These are phyloP conservation scores for Parietichytrium sp. DNA, from an alignment of 108 stramenopile species.

Conservation along the genomic window DNA sequence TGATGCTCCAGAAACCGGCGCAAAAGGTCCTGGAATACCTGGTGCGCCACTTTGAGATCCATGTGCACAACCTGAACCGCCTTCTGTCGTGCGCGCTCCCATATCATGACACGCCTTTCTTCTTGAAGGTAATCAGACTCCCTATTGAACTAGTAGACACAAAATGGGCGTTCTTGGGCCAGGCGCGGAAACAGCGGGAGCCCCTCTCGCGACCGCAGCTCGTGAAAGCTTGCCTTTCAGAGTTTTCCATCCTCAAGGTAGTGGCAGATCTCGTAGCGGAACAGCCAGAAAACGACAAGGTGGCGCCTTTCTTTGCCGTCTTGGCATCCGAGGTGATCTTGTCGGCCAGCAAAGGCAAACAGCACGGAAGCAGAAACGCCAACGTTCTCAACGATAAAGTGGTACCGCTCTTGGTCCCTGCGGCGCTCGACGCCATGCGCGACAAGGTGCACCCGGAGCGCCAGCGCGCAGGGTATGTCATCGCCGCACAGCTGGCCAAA, in stretches of 20 bases:
- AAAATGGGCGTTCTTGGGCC: conserved; percentile 22
- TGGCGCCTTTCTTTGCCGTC: conserved; percentile 11
- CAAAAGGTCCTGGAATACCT: conserved; percentile 32
- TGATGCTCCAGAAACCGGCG: neutral
- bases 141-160: neutral
- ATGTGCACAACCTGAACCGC: neutral
- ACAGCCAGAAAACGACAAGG: conserved; percentile 11
- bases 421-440: neutral
- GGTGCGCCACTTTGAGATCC: conserved; percentile 21
- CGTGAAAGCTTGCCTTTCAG: neutral
- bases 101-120: conserved; percentile 6
- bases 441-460: neutral
- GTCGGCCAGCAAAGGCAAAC: neutral
- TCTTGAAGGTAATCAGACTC: neutral
- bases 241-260: neutral
- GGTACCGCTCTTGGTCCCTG: neutral
- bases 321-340: neutral
- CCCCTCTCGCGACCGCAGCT: neutral
- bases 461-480: conserved; percentile 26
- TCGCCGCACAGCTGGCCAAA: neutral
- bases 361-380: neutral
- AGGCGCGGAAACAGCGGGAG: neutral
- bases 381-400: conserved; percentile 26
- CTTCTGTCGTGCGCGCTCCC: neutral
- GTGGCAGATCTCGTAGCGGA: neutral